These are phyloP conservation scores for Echria macrotheca DNA, from an alignment of 495 filamentous ascomycete genomes.

Conservation along the genomic window DNA sequence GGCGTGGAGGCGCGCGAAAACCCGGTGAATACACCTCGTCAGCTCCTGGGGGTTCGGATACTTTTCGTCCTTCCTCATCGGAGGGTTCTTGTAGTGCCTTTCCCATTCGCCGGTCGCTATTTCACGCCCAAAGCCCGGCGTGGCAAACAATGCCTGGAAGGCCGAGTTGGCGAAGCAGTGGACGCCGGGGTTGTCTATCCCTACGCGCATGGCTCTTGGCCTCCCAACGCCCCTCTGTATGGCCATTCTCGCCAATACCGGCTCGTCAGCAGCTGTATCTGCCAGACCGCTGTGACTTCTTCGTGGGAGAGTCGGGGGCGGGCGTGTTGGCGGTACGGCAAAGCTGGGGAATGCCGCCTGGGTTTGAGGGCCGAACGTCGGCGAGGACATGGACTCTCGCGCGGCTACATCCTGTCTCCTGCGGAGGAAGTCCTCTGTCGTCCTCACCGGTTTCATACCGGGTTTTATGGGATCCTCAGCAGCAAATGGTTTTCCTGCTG, in stretches of 20 bases:
- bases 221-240: no score
- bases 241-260: no score
- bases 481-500: no score
- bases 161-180: constrained; percentile 91
- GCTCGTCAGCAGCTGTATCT: no score
- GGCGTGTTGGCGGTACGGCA: constrained; percentile 53
- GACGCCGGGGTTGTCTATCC: constrained; percentile 72
- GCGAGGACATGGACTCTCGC: constrained; percentile 69
- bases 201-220: no score
- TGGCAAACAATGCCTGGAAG: constrained; percentile 77
- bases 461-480: no score
- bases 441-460: constrained; percentile 39
- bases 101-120: constrained; percentile 55
- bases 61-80: constrained; percentile 54
- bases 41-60: constrained; percentile 75
- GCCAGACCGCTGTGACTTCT: constrained; percentile 86
- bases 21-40: no score
- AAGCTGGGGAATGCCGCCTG: constrained; percentile 25
- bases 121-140: constrained; percentile 62
- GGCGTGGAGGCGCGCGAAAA: no score
- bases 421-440: constrained; percentile 72
- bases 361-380: constrained; percentile 13
- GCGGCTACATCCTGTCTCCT: constrained; percentile 69
- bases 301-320: constrained; percentile 78
- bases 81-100: constrained; percentile 19